These are phyloP conservation scores for Dalbergia oliveri DNA, from an alignment of 306 rosid species.

Conservation along the genomic window DNA sequence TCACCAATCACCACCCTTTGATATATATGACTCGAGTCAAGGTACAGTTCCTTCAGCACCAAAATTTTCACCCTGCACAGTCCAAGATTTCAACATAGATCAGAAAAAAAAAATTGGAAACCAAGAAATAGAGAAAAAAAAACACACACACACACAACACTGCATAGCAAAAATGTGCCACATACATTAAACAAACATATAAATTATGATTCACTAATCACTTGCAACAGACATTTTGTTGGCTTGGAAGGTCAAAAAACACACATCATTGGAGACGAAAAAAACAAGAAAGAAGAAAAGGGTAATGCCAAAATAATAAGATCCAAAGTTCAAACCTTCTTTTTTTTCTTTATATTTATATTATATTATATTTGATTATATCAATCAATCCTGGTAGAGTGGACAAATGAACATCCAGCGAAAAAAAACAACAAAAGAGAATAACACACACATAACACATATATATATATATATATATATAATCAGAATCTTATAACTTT, in stretches of 20 bases:
- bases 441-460: constrained; percentile 13
- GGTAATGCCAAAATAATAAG: constrained; percentile 44
- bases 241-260: constrained; percentile 52
- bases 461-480: background rate
- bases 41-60: constrained; percentile 36
- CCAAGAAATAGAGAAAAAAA: background rate
- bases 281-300: constrained; percentile 39
- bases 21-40: background rate
- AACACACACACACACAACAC: background rate
- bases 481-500: constrained; percentile 27
- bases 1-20: constrained; percentile 43
- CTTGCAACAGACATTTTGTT: constrained; percentile 49
- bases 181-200: constrained; percentile 42
- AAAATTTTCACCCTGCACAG: constrained; percentile 53
- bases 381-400: constrained; percentile 37
- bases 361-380: constrained; percentile 9
- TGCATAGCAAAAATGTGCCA: constrained; percentile 27
- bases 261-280: constrained; percentile 49
- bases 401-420: constrained; percentile 53
- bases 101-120: background rate
- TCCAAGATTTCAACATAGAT: constrained; percentile 52
- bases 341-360: constrained; percentile 19
- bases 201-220: constrained; percentile 41
- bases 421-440: constrained; percentile 40
- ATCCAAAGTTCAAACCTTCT: constrained; percentile 50